Base-by-base conservation (phyloP, 257 asterid species). In the Fraxinus cuspidata region DNA sequence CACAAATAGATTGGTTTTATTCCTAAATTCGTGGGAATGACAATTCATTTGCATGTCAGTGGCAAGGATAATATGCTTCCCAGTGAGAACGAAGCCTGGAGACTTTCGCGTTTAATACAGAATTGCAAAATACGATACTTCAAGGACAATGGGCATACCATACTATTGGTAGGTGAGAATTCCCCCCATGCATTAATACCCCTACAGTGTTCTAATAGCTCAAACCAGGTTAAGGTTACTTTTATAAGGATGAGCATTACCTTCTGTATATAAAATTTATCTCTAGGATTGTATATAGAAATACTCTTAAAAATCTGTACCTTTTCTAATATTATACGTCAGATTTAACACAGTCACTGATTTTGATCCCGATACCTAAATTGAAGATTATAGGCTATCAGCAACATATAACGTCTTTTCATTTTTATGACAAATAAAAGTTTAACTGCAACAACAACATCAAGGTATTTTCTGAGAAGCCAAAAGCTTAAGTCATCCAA, bases 31-130 rank as follows among this genome's bases (percentile, higher is more conserved):
- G 53, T 49, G 47, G 38, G 70, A 74, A 56, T 71, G 37, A 28
- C 44, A 42, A 28, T 56, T 81, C 47, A 70, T 42, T 42, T 91
- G 78, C 73, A 78, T 85, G 72, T 32, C 87, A 96, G 99, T 88
- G 99, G 97, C 84, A 96, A 93, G 85, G 99, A 96, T 78, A 87
- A 83, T 81, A 83, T 96, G 97, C 95, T 96, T 84, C 99, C 98
- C 68, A 96, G 99, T 87, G 70, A 75, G 74, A 92, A 90, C 60
- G 99, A 96, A 89, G 97, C 97, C 63, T 40, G 37, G 82, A 89
- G 96, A 88, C 97, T 96, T 74, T 58, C 58, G 70, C 85, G 84
- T 4, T 81, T 90, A 65, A 78, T 96, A 72, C 79, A 79, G 70
- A 90, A 86, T 78, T 96, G 99, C 85, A 83, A 81, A 72, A 73